Conservation (phyloP, 2,329 filamentous ascomycete species). For the Allantophomopsis lycopodina region DNA sequence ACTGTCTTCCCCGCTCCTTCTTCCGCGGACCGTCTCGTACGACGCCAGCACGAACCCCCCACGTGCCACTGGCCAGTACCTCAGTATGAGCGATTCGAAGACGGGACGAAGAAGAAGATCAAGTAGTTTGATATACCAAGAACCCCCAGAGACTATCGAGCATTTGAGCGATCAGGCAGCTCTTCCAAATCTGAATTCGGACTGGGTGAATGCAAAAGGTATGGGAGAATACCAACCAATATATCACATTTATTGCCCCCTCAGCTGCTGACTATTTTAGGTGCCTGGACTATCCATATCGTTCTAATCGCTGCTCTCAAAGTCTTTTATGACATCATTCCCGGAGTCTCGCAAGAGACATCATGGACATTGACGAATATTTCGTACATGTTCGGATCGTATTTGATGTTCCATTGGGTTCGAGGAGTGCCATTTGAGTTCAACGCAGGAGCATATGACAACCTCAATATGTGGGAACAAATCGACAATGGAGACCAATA, state of each 20-base stretch:
- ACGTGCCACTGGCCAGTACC: slow-evolving; percentile 36
- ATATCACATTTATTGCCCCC: background rate
- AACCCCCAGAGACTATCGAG: slow-evolving; percentile 91
- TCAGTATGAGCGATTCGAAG: slow-evolving; percentile 47
- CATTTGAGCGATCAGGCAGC: slow-evolving; percentile 95
- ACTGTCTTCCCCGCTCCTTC: slow-evolving; percentile 80
- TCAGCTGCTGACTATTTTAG: slow-evolving; percentile 28
- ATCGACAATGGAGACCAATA: slow-evolving; percentile 99
- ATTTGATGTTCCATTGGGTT: slow-evolving; percentile 99
- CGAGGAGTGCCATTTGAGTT: slow-evolving; percentile 97
- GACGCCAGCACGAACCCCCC: slow-evolving; percentile 64
- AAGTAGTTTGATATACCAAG: slow-evolving; percentile 94
- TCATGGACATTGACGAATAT: slow-evolving; percentile 99
- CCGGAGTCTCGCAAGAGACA: slow-evolving; percentile 91
- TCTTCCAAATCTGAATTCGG: slow-evolving; percentile 88
- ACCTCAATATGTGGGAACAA: slow-evolving; percentile 99
- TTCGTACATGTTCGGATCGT: slow-evolving; percentile 97
- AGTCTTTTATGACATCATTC: slow-evolving; percentile 93
- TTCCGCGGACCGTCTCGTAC: slow-evolving; percentile 85
- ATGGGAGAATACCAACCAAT: slow-evolving; percentile 19
- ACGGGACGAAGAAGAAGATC: slow-evolving; percentile 77
- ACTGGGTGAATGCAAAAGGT: slow-evolving; percentile 99
- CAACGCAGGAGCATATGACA: slow-evolving; percentile 96
- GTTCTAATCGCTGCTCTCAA: slow-evolving; percentile 86
- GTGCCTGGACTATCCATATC: slow-evolving; percentile 95